Conservation (phyloP, 352 stramenopile species). For the Phytophthora rubi region DNA sequence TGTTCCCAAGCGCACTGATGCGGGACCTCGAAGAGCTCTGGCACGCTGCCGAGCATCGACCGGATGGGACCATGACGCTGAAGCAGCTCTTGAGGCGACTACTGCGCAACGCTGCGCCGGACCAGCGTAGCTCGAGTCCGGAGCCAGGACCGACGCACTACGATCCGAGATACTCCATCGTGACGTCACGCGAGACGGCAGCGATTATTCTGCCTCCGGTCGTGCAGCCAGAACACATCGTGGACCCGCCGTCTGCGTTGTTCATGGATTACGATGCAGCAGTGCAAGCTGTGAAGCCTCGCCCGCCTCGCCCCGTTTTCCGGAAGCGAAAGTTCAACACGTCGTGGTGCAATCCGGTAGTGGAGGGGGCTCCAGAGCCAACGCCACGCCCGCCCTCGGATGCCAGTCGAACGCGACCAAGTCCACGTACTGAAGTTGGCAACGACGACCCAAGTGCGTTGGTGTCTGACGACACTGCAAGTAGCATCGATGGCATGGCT, state of each 20-base stretch:
- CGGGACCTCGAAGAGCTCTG: slow-evolving; percentile 69
- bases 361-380: slow-evolving; percentile 6
- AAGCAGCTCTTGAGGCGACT: slow-evolving; percentile 34
- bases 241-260: slow-evolving; percentile 55
- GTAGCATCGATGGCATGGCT: background rate
- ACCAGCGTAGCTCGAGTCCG: slow-evolving; percentile 52
- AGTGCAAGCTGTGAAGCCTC: slow-evolving; percentile 64
- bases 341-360: slow-evolving; percentile 83
- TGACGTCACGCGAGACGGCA: slow-evolving; percentile 44
- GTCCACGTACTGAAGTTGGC: slow-evolving; percentile 10
- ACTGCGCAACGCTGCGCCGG: slow-evolving; percentile 13
- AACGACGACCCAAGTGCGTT: background rate
- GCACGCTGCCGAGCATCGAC: slow-evolving; percentile 32
- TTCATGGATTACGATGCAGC: slow-evolving; percentile 77
- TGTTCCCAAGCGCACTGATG: slow-evolving; percentile 62
- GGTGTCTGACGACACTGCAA: background rate
- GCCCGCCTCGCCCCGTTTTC: slow-evolving; percentile 52
- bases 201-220: slow-evolving; percentile 64
- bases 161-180: slow-evolving; percentile 50
- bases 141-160: slow-evolving; percentile 80
- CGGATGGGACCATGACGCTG: slow-evolving; percentile 28
- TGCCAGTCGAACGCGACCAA: slow-evolving; percentile 1
- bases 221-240: slow-evolving; percentile 26
- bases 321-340: slow-evolving; percentile 62
- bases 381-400: slow-evolving; percentile 8